A percentile compares a stretch with the other conserved stretches of the same genome.
phyloP scores from a whole-genome alignment of 768 basidiomycete species.

The Punctularia strigosozonata region DNA sequence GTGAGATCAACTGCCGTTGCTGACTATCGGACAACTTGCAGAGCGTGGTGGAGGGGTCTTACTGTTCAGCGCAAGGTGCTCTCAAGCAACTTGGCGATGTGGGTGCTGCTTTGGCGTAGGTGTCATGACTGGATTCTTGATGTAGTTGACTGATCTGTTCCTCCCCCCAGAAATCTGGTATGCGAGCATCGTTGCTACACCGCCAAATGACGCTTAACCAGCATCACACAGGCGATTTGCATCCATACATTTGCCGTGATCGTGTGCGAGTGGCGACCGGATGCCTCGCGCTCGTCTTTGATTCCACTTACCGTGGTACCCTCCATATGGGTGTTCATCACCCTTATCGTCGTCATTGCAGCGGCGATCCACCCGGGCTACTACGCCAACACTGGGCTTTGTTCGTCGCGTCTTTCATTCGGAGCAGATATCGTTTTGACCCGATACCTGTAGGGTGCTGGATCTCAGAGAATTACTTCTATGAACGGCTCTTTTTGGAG shows the following conservation, averaged over 20 bases:
- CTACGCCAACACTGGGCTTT: slow-evolving; percentile 31
- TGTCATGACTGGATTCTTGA: no score
- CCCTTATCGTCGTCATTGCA: slow-evolving; percentile 27
- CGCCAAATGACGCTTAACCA: no score
- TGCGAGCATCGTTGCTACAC: no score
- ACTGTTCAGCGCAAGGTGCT: slow-evolving; percentile 2
- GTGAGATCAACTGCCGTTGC: no score
- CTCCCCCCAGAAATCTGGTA: no score
- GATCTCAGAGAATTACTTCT: slow-evolving; percentile 24
- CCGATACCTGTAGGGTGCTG: slow-evolving; percentile 42
- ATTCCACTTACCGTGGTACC: slow-evolving; percentile 20
- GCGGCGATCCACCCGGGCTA: slow-evolving; percentile 24
- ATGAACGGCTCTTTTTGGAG: slow-evolving; percentile 32
- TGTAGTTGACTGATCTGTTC: no score
- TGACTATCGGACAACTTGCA: background rate
- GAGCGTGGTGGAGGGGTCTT: no score
- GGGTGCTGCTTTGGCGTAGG: slow-evolving; percentile 26
- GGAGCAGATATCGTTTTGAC: background rate
- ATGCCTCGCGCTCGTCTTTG: slow-evolving; percentile 17
- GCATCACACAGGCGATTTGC: slow-evolving; percentile 23
- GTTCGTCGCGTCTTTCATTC: slow-evolving; percentile 14
- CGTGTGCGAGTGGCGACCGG: slow-evolving; percentile 19
- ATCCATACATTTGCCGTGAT: slow-evolving; percentile 27
- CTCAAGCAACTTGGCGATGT: slow-evolving; percentile 29
- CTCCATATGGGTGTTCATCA: slow-evolving; percentile 27